Base-by-base conservation (phyloP, 2,329 filamentous ascomycete genomes). In the Ascochyta koolunga region DNA sequence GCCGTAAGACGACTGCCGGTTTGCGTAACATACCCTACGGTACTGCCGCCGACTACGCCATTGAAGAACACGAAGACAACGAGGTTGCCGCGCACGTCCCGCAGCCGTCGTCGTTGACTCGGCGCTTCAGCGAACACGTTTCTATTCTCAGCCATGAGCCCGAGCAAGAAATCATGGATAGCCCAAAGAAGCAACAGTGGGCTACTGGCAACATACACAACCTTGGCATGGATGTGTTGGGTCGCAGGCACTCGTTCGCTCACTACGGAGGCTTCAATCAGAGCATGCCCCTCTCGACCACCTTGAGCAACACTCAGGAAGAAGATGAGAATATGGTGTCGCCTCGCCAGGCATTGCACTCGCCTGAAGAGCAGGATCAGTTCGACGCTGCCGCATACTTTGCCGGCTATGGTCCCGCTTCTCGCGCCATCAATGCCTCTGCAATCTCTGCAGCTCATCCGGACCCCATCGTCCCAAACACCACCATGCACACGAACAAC, bases 171-270 rank as follows among this genome's bases (percentile, higher is more conserved):
- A 59, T 66, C 24, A 50, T 61, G 11, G 62, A 67, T 43, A 64
- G 55, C 27, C 41, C 60, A 4, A 66, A 66, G 44, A 68, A 64
- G 50, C 68, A 62, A 13, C 63, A 68, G 50, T 72, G 70, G 69
- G 52, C 64, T 9, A 66, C 62, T 7, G 62, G 58, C 41, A 70
- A 69, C 51, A 65, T 66, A 22, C 58, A 58, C 10, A 56, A 59
- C 15, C 57, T 62, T 24, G 59, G 59, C 24, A 52, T 57, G 22
- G 69, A 72, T 33, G 57, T 60, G 11, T 89, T 92, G 66, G 91
- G 89, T 65, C 84, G 90, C 54, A 86, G 90, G 24, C 90, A 93
- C 73, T 93, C 90, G 1, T 91, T 95, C 68, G 90, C 79, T 13
- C 77, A 73, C 32, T 69, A 70, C 29, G 59, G 62, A 22, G 67